Conservation (phyloP, 2,329 filamentous ascomycete species). For the Sordariomycetes sp. region DNA sequence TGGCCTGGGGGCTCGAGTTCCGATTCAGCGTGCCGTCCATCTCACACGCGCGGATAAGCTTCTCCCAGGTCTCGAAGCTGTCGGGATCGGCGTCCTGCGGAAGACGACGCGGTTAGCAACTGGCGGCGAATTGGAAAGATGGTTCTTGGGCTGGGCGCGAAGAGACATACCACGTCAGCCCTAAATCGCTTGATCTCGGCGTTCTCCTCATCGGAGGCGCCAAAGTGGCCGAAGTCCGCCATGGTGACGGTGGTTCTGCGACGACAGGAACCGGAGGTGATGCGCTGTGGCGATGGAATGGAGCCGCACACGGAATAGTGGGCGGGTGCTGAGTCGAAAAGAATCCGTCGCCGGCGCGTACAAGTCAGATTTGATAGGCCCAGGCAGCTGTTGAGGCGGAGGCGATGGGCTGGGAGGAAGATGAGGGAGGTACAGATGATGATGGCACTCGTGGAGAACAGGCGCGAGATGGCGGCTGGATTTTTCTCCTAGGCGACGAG, state of each 20-base stretch:
- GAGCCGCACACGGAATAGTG: background rate
- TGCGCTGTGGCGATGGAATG: background rate
- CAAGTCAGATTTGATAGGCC: background rate
- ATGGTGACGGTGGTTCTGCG: slow-evolving; percentile 28
- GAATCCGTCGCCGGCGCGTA: background rate
- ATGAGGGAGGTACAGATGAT: background rate
- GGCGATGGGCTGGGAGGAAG: background rate
- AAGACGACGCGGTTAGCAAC: background rate
- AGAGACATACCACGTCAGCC: slow-evolving; percentile 58
- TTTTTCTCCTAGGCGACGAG: background rate
- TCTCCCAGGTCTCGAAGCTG: slow-evolving; percentile 92
- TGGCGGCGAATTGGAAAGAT: background rate
- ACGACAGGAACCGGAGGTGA: background rate
- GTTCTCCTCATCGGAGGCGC: slow-evolving; percentile 60
- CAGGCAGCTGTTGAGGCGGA: background rate
- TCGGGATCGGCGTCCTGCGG: slow-evolving; percentile 60
- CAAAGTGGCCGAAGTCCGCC: slow-evolving; percentile 53
- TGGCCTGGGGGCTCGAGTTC: slow-evolving; percentile 90
- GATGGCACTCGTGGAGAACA: background rate
- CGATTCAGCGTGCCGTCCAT: slow-evolving; percentile 91
- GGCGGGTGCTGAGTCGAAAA: background rate
- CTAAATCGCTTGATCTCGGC: slow-evolving; percentile 71
- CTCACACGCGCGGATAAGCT: slow-evolving; percentile 74
- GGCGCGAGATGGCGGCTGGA: slow-evolving; percentile 1
- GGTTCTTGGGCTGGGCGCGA: background rate